Base-by-base conservation (phyloP, 306 rosid species). In the Canavalia gladiata region DNA sequence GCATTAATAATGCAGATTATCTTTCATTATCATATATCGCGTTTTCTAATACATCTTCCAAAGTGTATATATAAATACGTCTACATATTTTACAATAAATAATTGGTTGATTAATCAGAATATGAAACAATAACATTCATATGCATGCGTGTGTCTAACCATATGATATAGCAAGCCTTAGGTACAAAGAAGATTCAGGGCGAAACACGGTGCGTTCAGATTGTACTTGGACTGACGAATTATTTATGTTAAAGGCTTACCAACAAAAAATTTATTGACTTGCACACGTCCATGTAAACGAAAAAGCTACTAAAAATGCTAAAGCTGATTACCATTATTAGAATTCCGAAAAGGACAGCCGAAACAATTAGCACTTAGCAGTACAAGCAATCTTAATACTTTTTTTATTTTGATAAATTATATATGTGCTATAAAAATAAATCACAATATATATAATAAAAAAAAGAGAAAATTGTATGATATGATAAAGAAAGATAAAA, bases 281-380 rank as follows among this genome's bases (percentile, higher is more conserved):
- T 83, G 85, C 77, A 59, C 86, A 66, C 62, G 74, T 89, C 78
- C 31, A 64, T 80, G 90, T 78, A 85, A 76, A 51, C 81, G 31
- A 84, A 72, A 79, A 84, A 83, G 87, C 76, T 4, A 58, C 52
- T 68, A 50, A 51, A 71, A 74, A 10, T 81, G 69, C 6, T 43
- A 82, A 85, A 82, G 87, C 79, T 77, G 2, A 52, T 76, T 87
- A 51, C 84, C 80, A 78, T 76, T 50, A 78, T 49, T 10, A 81
- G 75, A 88, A 81, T 30, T 64, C 9, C n/a, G 68, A 59, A 81
- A 52, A 71, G 72, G 33, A 30, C 84, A 59, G 77, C 0, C 54
- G 75, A 42, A 55, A 74, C 79, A 57, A 75, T 56, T 79, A 67
- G 13, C 75, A 2, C 9, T 45, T 8, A 45, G 49, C 1, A 70